Conservation (phyloP, 2,329 filamentous ascomycete species). For the Fusarium sp. region DNA sequence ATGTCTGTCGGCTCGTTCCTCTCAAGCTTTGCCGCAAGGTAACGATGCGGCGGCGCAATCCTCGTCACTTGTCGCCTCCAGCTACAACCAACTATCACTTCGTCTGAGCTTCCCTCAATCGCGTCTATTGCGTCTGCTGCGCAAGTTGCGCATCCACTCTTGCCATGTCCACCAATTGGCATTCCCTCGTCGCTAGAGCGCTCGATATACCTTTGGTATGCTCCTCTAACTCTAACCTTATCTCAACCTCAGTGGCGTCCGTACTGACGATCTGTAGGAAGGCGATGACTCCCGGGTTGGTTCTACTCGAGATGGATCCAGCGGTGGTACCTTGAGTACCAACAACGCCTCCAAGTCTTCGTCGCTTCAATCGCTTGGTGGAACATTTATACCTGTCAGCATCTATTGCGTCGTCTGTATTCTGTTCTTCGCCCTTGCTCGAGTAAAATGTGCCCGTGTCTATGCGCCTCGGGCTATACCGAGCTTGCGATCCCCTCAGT, state of each 20-base stretch:
- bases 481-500: conserved; percentile 59
- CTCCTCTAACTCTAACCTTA: conserved; percentile 5
- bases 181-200: conserved; percentile 24
- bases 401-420: conserved; percentile 63
- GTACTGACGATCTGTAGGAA: conserved; percentile 18
- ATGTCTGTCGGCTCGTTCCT: conserved; percentile 11
- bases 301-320: conserved; percentile 50
- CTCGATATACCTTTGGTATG: conserved; percentile 32
- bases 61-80: conserved; percentile 5
- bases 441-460: conserved; percentile 61
- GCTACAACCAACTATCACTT: background rate
- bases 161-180: conserved; percentile 28
- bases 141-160: background rate
- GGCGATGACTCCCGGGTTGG: conserved; percentile 51
- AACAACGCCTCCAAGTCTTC: conserved; percentile 49
- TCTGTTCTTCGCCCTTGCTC: conserved; percentile 60
- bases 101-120: background rate
- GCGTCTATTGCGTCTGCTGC: background rate
- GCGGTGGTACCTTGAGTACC: conserved; percentile 51
- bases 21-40: conserved; percentile 17
- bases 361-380: conserved; percentile 54
- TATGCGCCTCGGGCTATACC: conserved; percentile 66
- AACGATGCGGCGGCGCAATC: conserved; percentile 26
- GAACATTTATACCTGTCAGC: conserved; percentile 65
- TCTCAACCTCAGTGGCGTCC: background rate